Evolutionary conservation across 2,329 filamentous ascomycete species (phyloP).

Genomic region (Tolypocladium nubicola): DNA sequence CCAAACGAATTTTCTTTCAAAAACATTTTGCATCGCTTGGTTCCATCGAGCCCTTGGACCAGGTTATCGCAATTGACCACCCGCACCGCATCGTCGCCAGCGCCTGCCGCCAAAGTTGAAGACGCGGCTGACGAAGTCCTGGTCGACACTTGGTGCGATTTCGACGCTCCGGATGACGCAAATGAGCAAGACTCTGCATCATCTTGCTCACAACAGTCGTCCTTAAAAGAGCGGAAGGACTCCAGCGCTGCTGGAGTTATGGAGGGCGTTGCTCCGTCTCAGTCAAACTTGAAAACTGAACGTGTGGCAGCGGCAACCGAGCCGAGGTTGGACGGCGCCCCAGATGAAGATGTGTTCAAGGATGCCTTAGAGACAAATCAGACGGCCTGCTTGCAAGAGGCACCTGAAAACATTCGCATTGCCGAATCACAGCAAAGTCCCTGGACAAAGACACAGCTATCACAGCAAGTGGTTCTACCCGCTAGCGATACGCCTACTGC

Average conservation of each 20-base stretch:
- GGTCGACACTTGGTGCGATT: background rate
- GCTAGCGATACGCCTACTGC: background rate
- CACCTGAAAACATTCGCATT: background rate
- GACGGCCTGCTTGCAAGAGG: background rate
- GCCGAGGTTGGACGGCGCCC: too few relatives aligned
- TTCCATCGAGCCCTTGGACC: conserved; percentile 14
- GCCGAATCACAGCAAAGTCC: conserved; percentile 6
- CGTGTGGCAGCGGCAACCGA: background rate
- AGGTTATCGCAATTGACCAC: conserved; percentile 7
- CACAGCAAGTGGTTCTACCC: background rate
- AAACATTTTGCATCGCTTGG: conserved; percentile 10
- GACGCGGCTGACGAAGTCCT: background rate
- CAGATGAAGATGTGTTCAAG: too few relatives aligned
- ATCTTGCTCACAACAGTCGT: background rate
- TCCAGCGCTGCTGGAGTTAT: background rate
- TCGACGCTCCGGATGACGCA: background rate
- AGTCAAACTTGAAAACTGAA: background rate
- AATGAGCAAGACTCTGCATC: background rate
- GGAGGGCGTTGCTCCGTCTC: background rate
- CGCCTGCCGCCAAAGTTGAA: background rate
- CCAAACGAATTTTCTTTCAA: conserved; percentile 10
- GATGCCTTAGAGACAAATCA: background rate
- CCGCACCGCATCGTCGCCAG: background rate
- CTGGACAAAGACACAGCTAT: conserved; percentile 2
- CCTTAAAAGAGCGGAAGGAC: background rate